Evolutionary conservation across 768 basidiomycete genomes (phyloP), one percentile per base, ranked within the genome.

Genomic region (Rhodotorula diobovata): DNA sequence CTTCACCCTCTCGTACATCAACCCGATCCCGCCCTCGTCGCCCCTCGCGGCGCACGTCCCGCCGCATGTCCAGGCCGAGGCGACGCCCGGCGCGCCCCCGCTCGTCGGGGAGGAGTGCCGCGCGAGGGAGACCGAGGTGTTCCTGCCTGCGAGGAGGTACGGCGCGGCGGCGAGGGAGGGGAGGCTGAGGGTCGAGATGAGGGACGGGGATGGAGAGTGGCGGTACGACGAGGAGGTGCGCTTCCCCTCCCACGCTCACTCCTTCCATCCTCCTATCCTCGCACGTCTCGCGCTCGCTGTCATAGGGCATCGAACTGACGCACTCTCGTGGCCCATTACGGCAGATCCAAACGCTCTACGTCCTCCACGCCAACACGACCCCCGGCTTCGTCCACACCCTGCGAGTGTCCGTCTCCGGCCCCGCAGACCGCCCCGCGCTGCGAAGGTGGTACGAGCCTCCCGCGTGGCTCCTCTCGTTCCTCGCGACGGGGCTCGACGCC

Each of bases 71-170:
- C 64, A 28, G 69, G 68, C 15, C 25, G 68, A 66, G 45, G 66
- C 77, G 20, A 76, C 71, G 23, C 79, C 84, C 2, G 73, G 74
- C 15, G 28, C 78, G 7, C 85, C 85, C 0, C 85, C 85, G 9
- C 80, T 80, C 35, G 72, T 78, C 0, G 82, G 81, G 6, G 83
- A 82, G 70, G 81, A 81, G 35, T 53, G 64, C 51, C 21, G 18
- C 25, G 84, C 87, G 43, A 68, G 71, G 58, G 87, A 89, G 77
- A 91, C 91, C n/a, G 90, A 93, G 80, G 86, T 94, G 41, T 95
- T 88, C 81, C 73, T 91, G 14, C 91, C 92, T 0, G 84, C 86
- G 1, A 63, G 78, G 39, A 78, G 84, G 71, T 81, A 92, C 48
- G 83, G 86, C 2, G 32, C 43, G 10, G 32, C 50, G 4, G 58